Percentiles rank a stretch among this genome's conserved stretches.
Evolutionary conservation across 148 eudicot species (phyloP).

Genomic region (Oxyria digyna): DNA sequence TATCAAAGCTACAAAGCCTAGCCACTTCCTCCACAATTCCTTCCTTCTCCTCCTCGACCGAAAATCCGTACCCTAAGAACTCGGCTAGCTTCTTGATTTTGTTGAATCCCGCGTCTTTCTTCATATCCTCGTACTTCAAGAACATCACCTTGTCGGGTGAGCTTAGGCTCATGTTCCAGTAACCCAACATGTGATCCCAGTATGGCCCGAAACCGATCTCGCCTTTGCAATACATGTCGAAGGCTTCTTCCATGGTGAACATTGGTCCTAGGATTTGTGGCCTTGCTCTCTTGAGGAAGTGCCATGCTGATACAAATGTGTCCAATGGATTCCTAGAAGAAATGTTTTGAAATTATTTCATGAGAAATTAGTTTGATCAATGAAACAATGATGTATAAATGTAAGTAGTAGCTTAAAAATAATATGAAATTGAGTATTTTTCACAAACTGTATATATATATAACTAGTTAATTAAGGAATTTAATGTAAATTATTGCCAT

Average conservation of each 20-base stretch:
- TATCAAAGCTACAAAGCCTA: conserved; percentile 24
- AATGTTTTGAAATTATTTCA: background rate
- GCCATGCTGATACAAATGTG: background rate
- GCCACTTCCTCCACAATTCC: conserved; percentile 17
- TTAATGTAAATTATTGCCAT: too few species aligned
- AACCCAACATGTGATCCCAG: conserved; percentile 10
- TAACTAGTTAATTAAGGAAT: too few species aligned
- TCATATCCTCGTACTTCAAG: conserved; percentile 30
- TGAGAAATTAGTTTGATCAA: background rate
- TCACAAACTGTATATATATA: too few species aligned
- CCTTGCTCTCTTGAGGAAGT: background rate
- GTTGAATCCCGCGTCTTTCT: conserved; percentile 7
- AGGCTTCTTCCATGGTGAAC: conserved; percentile 6
- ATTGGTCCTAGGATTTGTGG: background rate
- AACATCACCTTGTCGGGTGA: conserved; percentile 40
- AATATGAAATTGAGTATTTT: too few species aligned
- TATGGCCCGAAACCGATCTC: conserved; percentile 1
- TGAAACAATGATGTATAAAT: too few species aligned
- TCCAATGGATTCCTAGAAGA: background rate
- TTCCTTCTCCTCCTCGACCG: conserved; percentile 14
- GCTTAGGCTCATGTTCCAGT: conserved; percentile 29
- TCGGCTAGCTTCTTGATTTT: conserved; percentile 19
- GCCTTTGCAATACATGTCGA: conserved; percentile 8
- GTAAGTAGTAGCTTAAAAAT: too few species aligned
- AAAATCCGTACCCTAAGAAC: conserved; percentile 18